Evolutionary conservation across 768 basidiomycete species (phyloP).

Genomic region (Podaxis sp.): DNA sequence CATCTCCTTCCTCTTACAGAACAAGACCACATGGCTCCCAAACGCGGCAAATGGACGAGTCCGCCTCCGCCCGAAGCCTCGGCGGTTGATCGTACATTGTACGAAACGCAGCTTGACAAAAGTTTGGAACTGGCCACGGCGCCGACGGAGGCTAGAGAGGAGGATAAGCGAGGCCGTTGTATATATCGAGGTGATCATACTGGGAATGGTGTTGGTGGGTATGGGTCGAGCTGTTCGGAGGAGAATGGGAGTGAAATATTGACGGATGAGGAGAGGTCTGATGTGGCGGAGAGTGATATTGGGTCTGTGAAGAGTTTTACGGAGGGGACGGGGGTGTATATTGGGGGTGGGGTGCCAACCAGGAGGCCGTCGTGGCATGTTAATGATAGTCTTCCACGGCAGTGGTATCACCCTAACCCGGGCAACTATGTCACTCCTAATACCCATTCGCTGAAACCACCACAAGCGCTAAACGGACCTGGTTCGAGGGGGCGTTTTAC

Average conservation of each 20-base stretch:
- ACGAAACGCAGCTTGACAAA: slow-evolving; percentile 63
- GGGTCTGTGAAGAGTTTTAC: slow-evolving; percentile 65
- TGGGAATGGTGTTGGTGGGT: background rate
- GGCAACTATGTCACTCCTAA: slow-evolving; percentile 9
- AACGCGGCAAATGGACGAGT: slow-evolving; percentile 78
- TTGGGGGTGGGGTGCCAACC: slow-evolving; percentile 19
- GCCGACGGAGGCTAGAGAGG: too few species aligned
- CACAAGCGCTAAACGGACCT: background rate
- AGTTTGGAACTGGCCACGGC: slow-evolving; percentile 67
- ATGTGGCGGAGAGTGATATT: slow-evolving; percentile 58
- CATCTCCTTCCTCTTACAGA: slow-evolving; percentile 26
- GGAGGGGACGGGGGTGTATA: slow-evolving; percentile 33
- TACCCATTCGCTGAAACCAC: slow-evolving; percentile 13
- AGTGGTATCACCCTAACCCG: slow-evolving; percentile 6
- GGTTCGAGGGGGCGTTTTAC: slow-evolving; percentile 24
- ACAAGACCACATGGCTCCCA: slow-evolving; percentile 79
- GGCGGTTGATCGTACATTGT: slow-evolving; percentile 57
- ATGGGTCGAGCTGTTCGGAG: slow-evolving; percentile 19
- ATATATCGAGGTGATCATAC: background rate
- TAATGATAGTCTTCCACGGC: slow-evolving; percentile 22
- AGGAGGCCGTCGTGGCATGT: slow-evolving; percentile 49
- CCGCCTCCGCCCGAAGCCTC: slow-evolving; percentile 79
- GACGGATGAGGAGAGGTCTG: slow-evolving; percentile 67
- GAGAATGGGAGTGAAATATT: slow-evolving; percentile 51
- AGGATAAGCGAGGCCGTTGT: too few species aligned